Conservation (phyloP, 768 basidiomycete species). For the Trichaptum fuscoviolaceum region DNA sequence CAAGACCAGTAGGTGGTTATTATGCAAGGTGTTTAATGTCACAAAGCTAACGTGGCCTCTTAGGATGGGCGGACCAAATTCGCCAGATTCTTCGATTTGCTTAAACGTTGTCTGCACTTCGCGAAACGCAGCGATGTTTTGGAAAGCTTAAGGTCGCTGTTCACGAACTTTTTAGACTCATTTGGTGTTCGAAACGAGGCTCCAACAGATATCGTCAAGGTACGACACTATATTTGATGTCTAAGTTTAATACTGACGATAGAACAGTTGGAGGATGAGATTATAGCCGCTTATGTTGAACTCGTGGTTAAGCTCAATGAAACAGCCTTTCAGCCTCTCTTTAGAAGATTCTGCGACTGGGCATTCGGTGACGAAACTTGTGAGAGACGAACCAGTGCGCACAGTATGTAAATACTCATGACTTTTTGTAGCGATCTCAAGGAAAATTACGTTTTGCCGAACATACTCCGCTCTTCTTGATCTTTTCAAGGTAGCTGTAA, state of each 20-base stretch:
- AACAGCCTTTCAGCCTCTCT: slow-evolving; percentile 82
- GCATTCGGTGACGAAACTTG: slow-evolving; percentile 61
- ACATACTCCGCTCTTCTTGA: slow-evolving; percentile 70
- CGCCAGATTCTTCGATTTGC: slow-evolving; percentile 54
- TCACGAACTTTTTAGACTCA: slow-evolving; percentile 74
- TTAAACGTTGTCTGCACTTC: slow-evolving; percentile 59
- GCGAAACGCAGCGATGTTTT: slow-evolving; percentile 60
- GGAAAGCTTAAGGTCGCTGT: slow-evolving; percentile 59
- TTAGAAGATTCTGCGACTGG: slow-evolving; percentile 93
- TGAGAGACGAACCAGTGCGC: slow-evolving; percentile 18
- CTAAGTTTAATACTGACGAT: slow-evolving; percentile 3
- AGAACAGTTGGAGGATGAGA: slow-evolving; percentile 43
- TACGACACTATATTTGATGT: neutral
- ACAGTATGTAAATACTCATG: neutral
- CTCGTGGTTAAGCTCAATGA: slow-evolving; percentile 92
- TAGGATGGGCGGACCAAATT: neutral
- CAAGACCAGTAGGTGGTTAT: neutral
- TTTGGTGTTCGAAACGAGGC: slow-evolving; percentile 50
- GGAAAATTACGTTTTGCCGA: slow-evolving; percentile 69
- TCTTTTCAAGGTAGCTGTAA: slow-evolving; percentile 72
- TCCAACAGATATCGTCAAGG: slow-evolving; percentile 7
- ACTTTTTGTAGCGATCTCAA: slow-evolving; percentile 29
- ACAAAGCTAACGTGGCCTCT: slow-evolving; percentile 9
- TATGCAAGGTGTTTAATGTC: neutral
- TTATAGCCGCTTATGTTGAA: slow-evolving; percentile 77